A percentile compares a stretch with the other conserved stretches of the same genome.
Evolutionary conservation across 495 filamentous ascomycete genomes (phyloP).

Genomic region (Penicillium parvum): DNA sequence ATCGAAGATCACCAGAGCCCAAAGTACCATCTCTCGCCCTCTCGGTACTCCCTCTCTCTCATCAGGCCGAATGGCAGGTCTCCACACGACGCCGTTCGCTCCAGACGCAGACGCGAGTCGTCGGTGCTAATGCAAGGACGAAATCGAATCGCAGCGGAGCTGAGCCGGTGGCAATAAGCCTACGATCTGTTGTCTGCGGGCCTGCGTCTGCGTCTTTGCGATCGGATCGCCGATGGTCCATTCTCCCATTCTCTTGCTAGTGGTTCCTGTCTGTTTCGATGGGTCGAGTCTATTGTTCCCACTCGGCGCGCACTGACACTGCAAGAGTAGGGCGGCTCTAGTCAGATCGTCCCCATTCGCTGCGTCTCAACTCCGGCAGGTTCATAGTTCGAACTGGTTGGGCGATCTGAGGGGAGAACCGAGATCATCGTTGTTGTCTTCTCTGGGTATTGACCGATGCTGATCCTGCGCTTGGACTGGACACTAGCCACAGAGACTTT

Average conservation of each 20-base stretch:
- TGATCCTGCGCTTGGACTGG: constrained; percentile 8
- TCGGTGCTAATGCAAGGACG: constrained; percentile 23
- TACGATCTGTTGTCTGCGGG: constrained; percentile 7
- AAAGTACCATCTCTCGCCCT: constrained; percentile 1
- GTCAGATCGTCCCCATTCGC: constrained; percentile 2
- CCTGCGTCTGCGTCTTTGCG: constrained; percentile 4
- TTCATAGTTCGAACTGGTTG: too few species aligned
- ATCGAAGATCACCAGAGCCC: not conserved
- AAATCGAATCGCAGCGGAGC: constrained; percentile 18
- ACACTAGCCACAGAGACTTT: constrained; percentile 4
- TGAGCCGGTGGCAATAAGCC: constrained; percentile 24
- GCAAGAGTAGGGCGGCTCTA: constrained; percentile 11
- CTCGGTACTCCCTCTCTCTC: too few species aligned
- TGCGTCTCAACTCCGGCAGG: not conserved
- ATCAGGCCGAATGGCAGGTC: too few species aligned
- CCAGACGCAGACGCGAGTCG: constrained; percentile 6
- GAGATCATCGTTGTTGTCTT: constrained; percentile 10
- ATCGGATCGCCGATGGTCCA: constrained; percentile 16
- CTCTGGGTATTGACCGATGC: constrained; percentile 3
- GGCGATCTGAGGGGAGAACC: too few species aligned
- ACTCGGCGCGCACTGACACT: constrained; percentile 13
- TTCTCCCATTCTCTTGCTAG: not conserved
- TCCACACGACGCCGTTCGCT: constrained; percentile 12
- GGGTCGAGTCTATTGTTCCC: not conserved
- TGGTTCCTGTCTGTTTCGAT: not conserved